Conservation (phyloP, 805 yeast genomes). For the Sugiyamaella smithiae region DNA sequence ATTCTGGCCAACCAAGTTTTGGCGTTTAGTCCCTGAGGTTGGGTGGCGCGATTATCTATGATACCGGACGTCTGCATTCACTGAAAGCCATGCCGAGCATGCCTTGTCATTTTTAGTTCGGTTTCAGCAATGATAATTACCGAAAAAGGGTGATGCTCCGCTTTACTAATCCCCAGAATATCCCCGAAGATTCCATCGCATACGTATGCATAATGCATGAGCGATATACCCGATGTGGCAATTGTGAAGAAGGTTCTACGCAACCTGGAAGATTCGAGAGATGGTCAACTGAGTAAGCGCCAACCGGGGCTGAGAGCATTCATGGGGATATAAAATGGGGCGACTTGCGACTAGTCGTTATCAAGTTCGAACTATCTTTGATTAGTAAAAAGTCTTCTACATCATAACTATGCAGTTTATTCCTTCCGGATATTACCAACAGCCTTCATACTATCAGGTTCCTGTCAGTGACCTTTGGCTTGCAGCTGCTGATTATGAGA, state of each 20-base stretch:
- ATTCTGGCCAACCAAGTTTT: too few species aligned
- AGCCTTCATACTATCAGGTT: conserved; percentile 6
- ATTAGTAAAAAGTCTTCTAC: too few species aligned
- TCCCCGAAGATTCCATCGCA: not conserved
- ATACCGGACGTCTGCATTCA: too few species aligned
- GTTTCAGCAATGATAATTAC: too few species aligned
- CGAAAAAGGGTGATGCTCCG: not conserved
- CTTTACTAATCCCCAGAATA: not conserved
- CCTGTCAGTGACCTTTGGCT: conserved; percentile 3
- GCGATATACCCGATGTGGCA: not conserved
- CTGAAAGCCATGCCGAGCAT: too few species aligned
- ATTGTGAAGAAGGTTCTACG: conserved; percentile 1
- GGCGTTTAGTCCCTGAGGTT: too few species aligned
- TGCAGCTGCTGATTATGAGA: conserved; percentile 15
- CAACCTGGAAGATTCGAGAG: conserved; percentile 1
- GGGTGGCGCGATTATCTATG: too few species aligned
- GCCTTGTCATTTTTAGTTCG: not conserved
- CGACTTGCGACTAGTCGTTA: too few species aligned
- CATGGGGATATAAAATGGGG: too few species aligned
- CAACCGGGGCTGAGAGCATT: too few species aligned
- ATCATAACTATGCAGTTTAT: conserved; percentile 9
- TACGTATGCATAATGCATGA: not conserved
- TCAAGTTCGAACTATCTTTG: too few species aligned
- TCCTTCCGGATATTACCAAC: conserved; percentile 7
- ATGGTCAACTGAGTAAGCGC: not conserved